phyloP scores from a whole-genome alignment of 2,329 filamentous ascomycete genomes.

The Meredithiella fracta region DNA sequence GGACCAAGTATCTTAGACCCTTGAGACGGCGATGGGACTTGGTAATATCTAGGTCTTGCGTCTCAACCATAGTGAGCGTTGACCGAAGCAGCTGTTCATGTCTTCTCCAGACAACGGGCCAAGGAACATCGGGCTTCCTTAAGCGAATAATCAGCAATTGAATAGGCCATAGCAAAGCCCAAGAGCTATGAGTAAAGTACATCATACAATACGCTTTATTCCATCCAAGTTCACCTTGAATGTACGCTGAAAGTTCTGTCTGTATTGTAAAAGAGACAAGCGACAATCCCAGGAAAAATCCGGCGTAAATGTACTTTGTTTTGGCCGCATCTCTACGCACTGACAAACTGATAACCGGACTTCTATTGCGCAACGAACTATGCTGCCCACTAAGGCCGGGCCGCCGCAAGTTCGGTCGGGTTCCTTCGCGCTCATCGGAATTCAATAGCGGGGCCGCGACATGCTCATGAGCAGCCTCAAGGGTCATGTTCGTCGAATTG shows the following conservation, averaged over 20 bases:
- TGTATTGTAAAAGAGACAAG: slow-evolving; percentile 81
- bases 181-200: slow-evolving; percentile 91
- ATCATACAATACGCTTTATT: slow-evolving; percentile 99
- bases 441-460: slow-evolving; percentile 11
- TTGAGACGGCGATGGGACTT: slow-evolving; percentile 21
- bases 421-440: neutral
- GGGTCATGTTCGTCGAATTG: neutral
- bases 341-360: slow-evolving; percentile 35
- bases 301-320: slow-evolving; percentile 75
- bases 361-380: slow-evolving; percentile 55
- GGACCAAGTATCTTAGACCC: slow-evolving; percentile 53
- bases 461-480: slow-evolving; percentile 4
- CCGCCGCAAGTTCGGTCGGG: neutral
- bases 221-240: slow-evolving; percentile 84
- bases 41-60: slow-evolving; percentile 53
- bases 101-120: slow-evolving; percentile 67
- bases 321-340: slow-evolving; percentile 34
- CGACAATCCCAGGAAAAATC: slow-evolving; percentile 65
- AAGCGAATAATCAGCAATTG: slow-evolving; percentile 68
- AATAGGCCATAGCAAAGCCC: slow-evolving; percentile 73
- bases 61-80: slow-evolving; percentile 67
- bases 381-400: slow-evolving; percentile 20
- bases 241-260: slow-evolving; percentile 89
- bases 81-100: slow-evolving; percentile 35
- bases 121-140: slow-evolving; percentile 62